These are phyloP conservation scores for Ceratocystis alfenasii DNA, from an alignment of 2,329 filamentous ascomycete species.

Conservation along the genomic window DNA sequence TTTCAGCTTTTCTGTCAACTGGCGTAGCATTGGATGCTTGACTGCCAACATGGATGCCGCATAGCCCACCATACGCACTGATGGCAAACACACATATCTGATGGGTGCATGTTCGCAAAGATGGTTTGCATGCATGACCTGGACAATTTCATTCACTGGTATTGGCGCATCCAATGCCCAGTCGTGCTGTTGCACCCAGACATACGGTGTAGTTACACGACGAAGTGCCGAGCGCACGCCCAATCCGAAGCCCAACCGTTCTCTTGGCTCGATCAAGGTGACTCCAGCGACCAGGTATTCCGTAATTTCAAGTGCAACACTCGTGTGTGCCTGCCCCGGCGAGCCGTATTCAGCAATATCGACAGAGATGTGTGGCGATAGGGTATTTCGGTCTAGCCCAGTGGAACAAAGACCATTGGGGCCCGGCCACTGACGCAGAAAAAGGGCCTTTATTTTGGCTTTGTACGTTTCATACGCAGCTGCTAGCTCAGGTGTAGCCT, in stretches of 20 bases:
- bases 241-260: constrained; percentile 41
- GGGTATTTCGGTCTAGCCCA: not conserved
- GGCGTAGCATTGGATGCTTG: constrained; percentile 33
- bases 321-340: constrained; percentile 25
- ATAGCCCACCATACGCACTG: constrained; percentile 41
- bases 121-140: constrained; percentile 35
- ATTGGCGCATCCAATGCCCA: constrained; percentile 39
- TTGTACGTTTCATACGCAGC: constrained; percentile 36
- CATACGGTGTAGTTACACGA: constrained; percentile 37
- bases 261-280: constrained; percentile 38
- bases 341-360: constrained; percentile 40
- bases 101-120: constrained; percentile 30
- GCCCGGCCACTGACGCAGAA: constrained; percentile 24
- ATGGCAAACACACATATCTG: constrained; percentile 43
- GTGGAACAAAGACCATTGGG: no score
- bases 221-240: constrained; percentile 42
- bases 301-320: constrained; percentile 32
- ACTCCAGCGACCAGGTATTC: constrained; percentile 29
- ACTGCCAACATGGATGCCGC: constrained; percentile 37
- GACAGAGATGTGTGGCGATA: not conserved
- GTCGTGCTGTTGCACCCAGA: constrained; percentile 48
- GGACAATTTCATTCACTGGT: constrained; percentile 35
- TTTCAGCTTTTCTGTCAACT: constrained; percentile 35
- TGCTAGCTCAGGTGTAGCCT: constrained; percentile 38
- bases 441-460: constrained; percentile 35